Evolutionary conservation across 2,329 filamentous ascomycete genomes (phyloP), one percentile per base, ranked within the genome.

Genomic region (Chaetomium sp.): DNA sequence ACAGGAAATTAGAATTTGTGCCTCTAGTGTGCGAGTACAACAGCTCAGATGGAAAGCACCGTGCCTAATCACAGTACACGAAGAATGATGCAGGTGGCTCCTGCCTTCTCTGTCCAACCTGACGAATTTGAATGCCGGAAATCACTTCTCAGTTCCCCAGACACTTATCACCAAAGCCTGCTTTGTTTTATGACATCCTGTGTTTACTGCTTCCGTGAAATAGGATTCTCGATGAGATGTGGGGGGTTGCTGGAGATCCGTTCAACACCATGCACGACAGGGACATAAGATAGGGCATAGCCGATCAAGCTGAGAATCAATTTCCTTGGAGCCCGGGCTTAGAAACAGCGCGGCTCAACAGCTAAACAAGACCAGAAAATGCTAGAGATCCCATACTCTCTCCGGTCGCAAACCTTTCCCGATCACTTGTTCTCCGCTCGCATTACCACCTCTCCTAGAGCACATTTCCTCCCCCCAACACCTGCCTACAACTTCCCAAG

Each of bases 401-500:
- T 47, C 45, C 10, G 9, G 9, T 12, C 45, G 19, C 23, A 10
- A 23, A 47, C 45, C 42, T 10, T 47, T 19, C 6, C 9, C 19
- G n/a, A 21, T n/a, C 7, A 10, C n/a, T 47, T 21, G 45, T n/a
- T 23, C 45, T 12, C 21, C 10, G 3, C 23, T 42, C 13, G 16
- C 38, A 42, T 4, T 42, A n/a, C 16, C 6, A 6, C 2, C 38
- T 42, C 16, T 7, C 10, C 33, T 12, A 9, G 38, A 7, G 38
- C 38, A 5, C 16, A 47, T 6, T 6, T 9, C 8, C n/a, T 23
- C n/a, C 45, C 10, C 6, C 45, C 45, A 10, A 47, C 16, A 13
- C 29, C 19, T 62, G 74, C 61, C 7, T 73, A 79, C 68, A 89
- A 73, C 77, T 84, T 87, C 74, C 84, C 83, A 64, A 90, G 76